Conservation (phyloP, 2,329 filamentous ascomycete genomes). For the Raffaelea arxii region DNA sequence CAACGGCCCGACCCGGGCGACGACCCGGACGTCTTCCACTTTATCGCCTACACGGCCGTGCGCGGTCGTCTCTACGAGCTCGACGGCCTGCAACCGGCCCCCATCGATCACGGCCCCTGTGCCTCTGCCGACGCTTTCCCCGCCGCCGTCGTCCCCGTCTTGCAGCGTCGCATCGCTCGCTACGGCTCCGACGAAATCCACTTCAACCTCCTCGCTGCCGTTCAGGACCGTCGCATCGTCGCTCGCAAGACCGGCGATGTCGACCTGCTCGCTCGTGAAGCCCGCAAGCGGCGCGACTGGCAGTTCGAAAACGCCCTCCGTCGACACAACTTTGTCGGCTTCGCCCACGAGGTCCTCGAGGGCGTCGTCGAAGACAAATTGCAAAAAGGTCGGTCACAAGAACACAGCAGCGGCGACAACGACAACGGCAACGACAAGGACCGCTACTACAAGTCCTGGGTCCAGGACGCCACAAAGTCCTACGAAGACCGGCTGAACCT, state of each 20-base stretch:
- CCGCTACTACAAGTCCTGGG: no score
- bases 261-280: conserved; percentile 69
- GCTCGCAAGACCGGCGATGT: conserved; percentile 75
- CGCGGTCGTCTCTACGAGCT: conserved; percentile 81
- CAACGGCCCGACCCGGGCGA: conserved; percentile 58
- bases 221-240: conserved; percentile 66
- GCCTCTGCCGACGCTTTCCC: conserved; percentile 55
- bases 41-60: conserved; percentile 86
- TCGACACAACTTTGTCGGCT: conserved; percentile 92
- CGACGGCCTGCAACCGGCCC: conserved; percentile 86
- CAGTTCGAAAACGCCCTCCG: conserved; percentile 89
- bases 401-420: conserved; percentile 24
- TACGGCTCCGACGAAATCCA: conserved; percentile 84
- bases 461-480: conserved; percentile 49
- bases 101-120: conserved; percentile 79
- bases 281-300: conserved; percentile 79
- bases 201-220: conserved; percentile 93
- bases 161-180: conserved; percentile 71
- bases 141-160: conserved; percentile 71
- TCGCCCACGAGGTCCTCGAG: conserved; percentile 83
- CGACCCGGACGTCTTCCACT: conserved; percentile 90
- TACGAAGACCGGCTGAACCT: no score
- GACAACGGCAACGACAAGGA: conserved; percentile 43
- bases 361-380: conserved; percentile 71
- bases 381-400: conserved; percentile 36